Evolutionary conservation across 495 filamentous ascomycete genomes (phyloP).

Genomic region (Aspergillus kassunensis): DNA sequence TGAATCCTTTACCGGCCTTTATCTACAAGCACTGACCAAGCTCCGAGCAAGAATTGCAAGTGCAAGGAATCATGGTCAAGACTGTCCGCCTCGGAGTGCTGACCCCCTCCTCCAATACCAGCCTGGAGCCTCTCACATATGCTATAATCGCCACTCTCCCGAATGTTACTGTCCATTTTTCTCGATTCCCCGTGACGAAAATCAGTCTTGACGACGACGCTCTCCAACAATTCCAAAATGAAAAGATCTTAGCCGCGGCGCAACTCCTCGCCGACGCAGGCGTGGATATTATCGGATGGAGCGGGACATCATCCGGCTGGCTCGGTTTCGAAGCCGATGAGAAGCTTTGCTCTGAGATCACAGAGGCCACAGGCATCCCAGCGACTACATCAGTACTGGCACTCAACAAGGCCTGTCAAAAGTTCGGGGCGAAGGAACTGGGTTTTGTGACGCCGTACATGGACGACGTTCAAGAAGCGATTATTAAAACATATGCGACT

Average conservation of each 20-base stretch:
- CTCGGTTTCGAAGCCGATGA: slow-evolving; percentile 1
- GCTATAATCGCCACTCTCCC: neutral
- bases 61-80: neutral
- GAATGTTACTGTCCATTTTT: slow-evolving; percentile 4
- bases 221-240: slow-evolving; percentile 5
- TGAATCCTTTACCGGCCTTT: no score
- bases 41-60: no score
- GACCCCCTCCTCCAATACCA: slow-evolving; percentile 6
- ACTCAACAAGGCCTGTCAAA: neutral
- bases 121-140: neutral
- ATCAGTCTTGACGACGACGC: slow-evolving; percentile 3
- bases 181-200: slow-evolving; percentile 1
- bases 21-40: no score
- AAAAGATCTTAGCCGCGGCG: slow-evolving; percentile 2
- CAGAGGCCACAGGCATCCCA: neutral
- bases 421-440: neutral
- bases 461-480: slow-evolving; percentile 2
- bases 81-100: neutral
- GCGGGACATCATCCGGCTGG: slow-evolving; percentile 4
- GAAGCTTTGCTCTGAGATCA: neutral
- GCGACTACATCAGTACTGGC: slow-evolving; percentile 2
- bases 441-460: slow-evolving; percentile 1
- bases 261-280: slow-evolving; percentile 3
- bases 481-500: neutral
- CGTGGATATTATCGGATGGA: slow-evolving; percentile 5